A percentile compares a stretch with the other conserved stretches of the same genome.
Evolutionary conservation across 2,329 filamentous ascomycete species (phyloP).

Genomic region (Kalmusia sp.): DNA sequence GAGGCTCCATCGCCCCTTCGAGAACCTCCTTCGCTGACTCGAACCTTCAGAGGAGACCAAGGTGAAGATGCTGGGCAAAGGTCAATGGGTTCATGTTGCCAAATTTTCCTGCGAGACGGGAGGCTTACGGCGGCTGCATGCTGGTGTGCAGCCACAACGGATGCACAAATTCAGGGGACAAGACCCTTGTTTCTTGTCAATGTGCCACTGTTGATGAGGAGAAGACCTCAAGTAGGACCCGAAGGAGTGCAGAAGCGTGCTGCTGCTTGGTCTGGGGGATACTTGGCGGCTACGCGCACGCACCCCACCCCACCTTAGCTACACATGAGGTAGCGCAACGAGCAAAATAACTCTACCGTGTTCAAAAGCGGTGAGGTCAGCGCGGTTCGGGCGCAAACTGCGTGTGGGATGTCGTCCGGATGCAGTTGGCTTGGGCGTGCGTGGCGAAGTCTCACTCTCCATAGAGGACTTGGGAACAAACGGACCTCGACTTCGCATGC

Average conservation of each 20-base stretch:
- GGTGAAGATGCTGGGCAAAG: background rate
- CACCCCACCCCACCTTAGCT: conserved; percentile 30
- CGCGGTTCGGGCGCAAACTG: conserved; percentile 7
- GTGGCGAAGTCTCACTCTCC: conserved; percentile 8
- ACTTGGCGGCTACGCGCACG: conserved; percentile 18
- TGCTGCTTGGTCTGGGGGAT: conserved; percentile 11
- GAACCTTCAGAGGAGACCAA: background rate
- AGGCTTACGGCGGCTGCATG: conserved; percentile 15
- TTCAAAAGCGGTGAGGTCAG: conserved; percentile 1
- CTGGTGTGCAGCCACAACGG: conserved; percentile 21
- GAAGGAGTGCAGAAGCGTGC: conserved; percentile 8
- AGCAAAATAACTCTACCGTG: conserved; percentile 12
- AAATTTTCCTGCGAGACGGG: conserved; percentile 7
- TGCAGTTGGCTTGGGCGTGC: conserved; percentile 16
- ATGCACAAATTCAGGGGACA: conserved; percentile 24
- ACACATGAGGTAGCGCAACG: conserved; percentile 7
- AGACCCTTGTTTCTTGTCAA: conserved; percentile 22
- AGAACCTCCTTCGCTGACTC: background rate
- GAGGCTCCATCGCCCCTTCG: background rate
- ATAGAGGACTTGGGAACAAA: background rate
- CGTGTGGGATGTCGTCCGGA: conserved; percentile 7
- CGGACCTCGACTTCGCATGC: conserved; percentile 25
- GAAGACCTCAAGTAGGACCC: conserved; percentile 9
- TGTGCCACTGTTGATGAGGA: conserved; percentile 26
- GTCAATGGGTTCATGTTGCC: background rate